Conservation (phyloP, 1,284 basidiomycete species). For the Rhizoctonia solani region DNA sequence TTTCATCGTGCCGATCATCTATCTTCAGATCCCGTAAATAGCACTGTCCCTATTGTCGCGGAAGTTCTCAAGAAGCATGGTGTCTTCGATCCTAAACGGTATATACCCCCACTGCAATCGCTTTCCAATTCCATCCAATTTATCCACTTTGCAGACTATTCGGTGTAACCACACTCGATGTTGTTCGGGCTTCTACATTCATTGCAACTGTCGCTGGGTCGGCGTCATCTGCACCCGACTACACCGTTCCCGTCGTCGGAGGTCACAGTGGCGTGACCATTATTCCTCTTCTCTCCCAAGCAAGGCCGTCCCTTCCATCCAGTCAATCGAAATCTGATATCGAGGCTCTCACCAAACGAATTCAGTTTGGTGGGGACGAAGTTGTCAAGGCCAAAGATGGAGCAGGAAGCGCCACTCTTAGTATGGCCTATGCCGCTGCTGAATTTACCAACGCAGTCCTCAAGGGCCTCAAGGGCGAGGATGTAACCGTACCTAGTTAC, state of each 20-base stretch:
- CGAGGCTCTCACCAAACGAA: constrained; percentile 77
- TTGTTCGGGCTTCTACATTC: constrained; percentile 96
- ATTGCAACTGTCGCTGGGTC: constrained; percentile 79
- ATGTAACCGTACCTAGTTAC: constrained; percentile 82
- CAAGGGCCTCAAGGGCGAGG: constrained; percentile 86
- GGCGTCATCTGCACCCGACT: constrained; percentile 62
- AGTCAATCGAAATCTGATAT: constrained; percentile 53
- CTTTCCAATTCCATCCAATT: neutral
- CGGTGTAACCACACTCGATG: constrained; percentile 97
- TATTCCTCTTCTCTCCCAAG: constrained; percentile 93
- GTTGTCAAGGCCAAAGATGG: constrained; percentile 93
- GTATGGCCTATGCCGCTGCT: constrained; percentile 90
- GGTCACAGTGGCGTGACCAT: constrained; percentile 98
- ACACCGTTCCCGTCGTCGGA: constrained; percentile 90
- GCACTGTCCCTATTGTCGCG: constrained; percentile 92
- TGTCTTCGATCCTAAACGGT: constrained; percentile 91
- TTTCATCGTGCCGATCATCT: neutral
- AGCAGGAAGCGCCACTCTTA: constrained; percentile 82
- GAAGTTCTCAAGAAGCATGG: constrained; percentile 94
- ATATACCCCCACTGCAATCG: constrained; percentile 36
- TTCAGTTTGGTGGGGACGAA: constrained; percentile 96
- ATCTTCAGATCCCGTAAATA: constrained; percentile 63
- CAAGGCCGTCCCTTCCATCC: constrained; percentile 69
- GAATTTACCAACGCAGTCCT: constrained; percentile 82
- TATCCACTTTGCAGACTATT: constrained; percentile 65